Evolutionary conservation across 805 yeast genomes (phyloP), one percentile per base, ranked within the genome.

Genomic region (Hyphopichia homilentoma): DNA sequence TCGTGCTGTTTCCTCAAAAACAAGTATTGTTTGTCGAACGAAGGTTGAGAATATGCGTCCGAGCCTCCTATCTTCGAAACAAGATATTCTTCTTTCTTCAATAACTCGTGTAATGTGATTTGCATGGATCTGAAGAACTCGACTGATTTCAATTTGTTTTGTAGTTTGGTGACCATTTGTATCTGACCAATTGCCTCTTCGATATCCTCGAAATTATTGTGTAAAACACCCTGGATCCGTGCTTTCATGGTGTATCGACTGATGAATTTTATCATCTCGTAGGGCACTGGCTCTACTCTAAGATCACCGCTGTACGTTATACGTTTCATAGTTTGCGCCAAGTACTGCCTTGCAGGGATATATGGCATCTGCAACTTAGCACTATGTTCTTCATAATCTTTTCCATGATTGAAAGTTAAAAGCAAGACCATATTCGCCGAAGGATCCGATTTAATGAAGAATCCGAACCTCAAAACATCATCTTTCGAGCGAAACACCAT

Each of bases 401-500:
- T 29, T 12, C 77, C 75, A 33, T 68, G 66, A 38, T 71, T 57
- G 44, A 76, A 74, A 0, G 71, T 60, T 33, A 77, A 44, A 4
- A 75, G 51, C 4, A 70, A 48, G 8, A 72, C 44, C 1, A 44
- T 40, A 21, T 57, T 41, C 33, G 53, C 48, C 12, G 56, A 44
- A 39, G 52, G 32, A 50, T 64, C 57, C 43, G 68, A 38, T 48
- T 67, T 76, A 23, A 74, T 62, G 16, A 81, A 57, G 35, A 81
- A 69, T 4, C 88, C 94, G 8, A 74, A 57, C 29, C 62, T 53
- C 1, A 70, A 42, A 11, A 55, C 51, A 4, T 57, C 68, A 5
- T 61, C 50, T 4, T 54, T 52, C 47, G 79, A 81, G 38, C 76
- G 68, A 52, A 63, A 86, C 5, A 80, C 66, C 32, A 84, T 47